Evolutionary conservation across 2,329 filamentous ascomycete genomes (phyloP), one percentile per base, ranked within the genome.

Genomic region (Trichoderma koningiopsis): DNA sequence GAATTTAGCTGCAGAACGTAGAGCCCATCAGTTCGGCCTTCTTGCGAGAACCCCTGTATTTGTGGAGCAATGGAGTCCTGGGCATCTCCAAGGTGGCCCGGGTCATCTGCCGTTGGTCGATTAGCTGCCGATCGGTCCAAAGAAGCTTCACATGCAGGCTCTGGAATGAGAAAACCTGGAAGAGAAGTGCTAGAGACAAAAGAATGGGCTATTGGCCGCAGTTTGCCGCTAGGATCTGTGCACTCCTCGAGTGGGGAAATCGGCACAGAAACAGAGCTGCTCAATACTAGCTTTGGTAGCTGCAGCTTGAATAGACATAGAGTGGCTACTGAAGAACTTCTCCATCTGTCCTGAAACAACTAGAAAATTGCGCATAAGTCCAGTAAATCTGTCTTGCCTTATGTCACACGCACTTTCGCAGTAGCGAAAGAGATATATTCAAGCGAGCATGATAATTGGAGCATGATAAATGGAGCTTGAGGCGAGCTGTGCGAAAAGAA

Each of bases 51-150:
- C 40, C 47, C 68, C 40, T 69, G 53, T 55, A 59, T 24, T 29
- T 40, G 68, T 65, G 68, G 68, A 65, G 60, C 59, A 40, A 14
- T 31, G 43, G 57, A 29, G 53, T 59, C 37, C 59, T 62, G 49
- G 19, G 13, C 67, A 69, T 56, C 52, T 55, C 52, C 67, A 56
- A 57, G 59, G 29, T 58, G 58, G 58, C 22, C 65, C 47, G 33
- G 35, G 58, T 19, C 64, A 62, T 62, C 58, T 68, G 49, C 67
- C 52, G 52, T 64, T 64, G 37, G 67, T 10, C 67, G 55, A 60
- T 55, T 69, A 52, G 67, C 52, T 29, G 67, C 66, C 61, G 58
- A 57, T 68, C 66, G 14, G 35, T 16, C 35, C 22, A 56, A 49
- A 60, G 16, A 61, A 60, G 65, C 65, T 68, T 61, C 43, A 60